phyloP scores from a whole-genome alignment of 1,284 basidiomycete species.

The Ganoderma leucocontextum region DNA sequence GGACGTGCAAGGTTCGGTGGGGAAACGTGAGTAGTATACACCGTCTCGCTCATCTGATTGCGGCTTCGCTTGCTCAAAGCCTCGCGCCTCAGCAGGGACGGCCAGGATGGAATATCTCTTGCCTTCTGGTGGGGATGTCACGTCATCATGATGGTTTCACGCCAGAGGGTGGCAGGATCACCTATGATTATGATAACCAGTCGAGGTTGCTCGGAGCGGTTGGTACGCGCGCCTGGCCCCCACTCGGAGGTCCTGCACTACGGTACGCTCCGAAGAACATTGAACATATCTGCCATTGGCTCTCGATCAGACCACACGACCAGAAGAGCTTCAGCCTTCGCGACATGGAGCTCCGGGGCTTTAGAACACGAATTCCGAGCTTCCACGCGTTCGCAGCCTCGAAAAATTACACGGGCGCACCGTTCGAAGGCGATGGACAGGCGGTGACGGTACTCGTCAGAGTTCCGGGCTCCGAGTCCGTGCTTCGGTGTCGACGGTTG shows the following conservation, averaged over 20 bases:
- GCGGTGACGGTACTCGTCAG: too few relatives aligned
- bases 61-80: too few relatives aligned
- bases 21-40: neutral
- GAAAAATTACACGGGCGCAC: neutral
- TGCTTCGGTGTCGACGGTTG: neutral
- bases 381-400: neutral
- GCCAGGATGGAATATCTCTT: neutral
- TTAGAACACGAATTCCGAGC: neutral
- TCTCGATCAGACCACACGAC: neutral
- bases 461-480: too few relatives aligned
- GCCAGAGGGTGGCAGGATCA: neutral
- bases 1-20: neutral
- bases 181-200: neutral
- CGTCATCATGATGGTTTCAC: neutral
- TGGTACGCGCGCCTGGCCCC: too few relatives aligned
- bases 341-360: neutral
- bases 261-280: neutral
- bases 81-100: too few relatives aligned
- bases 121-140: slow-evolving; percentile 1
- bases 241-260: too few relatives aligned
- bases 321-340: neutral
- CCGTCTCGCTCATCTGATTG: too few relatives aligned
- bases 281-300: neutral
- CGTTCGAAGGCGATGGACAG: neutral
- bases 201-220: neutral